These are phyloP conservation scores for Cryphonectria naterciae DNA, from an alignment of 2,329 filamentous ascomycete genomes.

Conservation along the genomic window DNA sequence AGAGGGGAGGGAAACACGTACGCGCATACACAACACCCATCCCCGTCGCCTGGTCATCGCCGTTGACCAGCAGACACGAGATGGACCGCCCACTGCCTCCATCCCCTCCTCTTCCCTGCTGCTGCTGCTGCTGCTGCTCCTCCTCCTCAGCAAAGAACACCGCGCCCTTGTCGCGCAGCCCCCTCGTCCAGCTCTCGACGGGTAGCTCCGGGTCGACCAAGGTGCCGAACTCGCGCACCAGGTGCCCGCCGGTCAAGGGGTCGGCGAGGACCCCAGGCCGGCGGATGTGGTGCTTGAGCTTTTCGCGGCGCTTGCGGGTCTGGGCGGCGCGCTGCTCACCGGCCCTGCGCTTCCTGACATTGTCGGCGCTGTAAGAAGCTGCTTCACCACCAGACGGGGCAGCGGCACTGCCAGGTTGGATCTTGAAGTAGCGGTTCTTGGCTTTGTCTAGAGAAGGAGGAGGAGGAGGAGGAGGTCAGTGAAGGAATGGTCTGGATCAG, in stretches of 20 bases:
- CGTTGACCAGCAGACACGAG: constrained; percentile 46
- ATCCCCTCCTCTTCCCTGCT: too few relatives aligned
- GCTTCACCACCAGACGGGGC: neutral
- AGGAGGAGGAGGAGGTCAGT: constrained; percentile 1
- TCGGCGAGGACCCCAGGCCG: constrained; percentile 40
- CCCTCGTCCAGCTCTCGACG: constrained; percentile 44
- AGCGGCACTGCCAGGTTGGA: constrained; percentile 57
- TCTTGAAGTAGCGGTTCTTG: constrained; percentile 70
- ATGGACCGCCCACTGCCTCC: constrained; percentile 38
- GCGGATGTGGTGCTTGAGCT: constrained; percentile 34
- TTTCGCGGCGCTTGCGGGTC: constrained; percentile 22
- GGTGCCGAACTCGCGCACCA: constrained; percentile 42
- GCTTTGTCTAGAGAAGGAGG: constrained; percentile 47
- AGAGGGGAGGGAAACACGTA: neutral
- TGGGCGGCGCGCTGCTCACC: constrained; percentile 44
- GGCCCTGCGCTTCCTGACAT: constrained; percentile 51
- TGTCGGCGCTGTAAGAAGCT: constrained; percentile 58
- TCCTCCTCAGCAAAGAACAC: constrained; percentile 36
- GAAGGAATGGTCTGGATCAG: neutral
- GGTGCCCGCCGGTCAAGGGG: constrained; percentile 40
- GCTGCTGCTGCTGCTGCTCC: too few relatives aligned
- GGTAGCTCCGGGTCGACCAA: constrained; percentile 35
- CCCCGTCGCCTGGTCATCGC: constrained; percentile 44
- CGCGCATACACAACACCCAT: constrained; percentile 46
- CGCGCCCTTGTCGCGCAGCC: constrained; percentile 45